Conservation (phyloP, 2,329 filamentous ascomycete species). For the Stagonosporopsis cucurbitacearum region DNA sequence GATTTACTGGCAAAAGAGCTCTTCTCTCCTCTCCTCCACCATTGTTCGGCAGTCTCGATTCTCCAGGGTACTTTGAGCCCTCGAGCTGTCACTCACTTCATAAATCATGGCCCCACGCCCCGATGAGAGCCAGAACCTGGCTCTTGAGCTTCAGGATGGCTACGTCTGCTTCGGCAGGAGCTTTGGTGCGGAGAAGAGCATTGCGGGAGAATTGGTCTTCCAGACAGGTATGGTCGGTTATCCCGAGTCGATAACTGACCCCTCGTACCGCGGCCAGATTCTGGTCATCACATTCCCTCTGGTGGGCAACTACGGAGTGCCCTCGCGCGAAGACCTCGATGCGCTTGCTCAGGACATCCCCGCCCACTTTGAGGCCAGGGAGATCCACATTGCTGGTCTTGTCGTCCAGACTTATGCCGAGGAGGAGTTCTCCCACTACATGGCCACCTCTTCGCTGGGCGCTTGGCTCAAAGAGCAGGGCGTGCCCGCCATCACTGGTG, state of each 20-base stretch:
- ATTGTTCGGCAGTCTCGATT: slow-evolving; percentile 44
- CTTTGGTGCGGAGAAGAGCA: slow-evolving; percentile 94
- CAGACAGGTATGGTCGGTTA: slow-evolving; percentile 99
- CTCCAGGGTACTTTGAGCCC: slow-evolving; percentile 40
- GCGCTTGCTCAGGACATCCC: slow-evolving; percentile 84
- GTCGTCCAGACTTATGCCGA: slow-evolving; percentile 91
- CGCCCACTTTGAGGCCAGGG: slow-evolving; percentile 87
- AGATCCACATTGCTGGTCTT: slow-evolving; percentile 94
- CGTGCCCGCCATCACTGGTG: slow-evolving; percentile 90
- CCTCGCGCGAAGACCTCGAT: slow-evolving; percentile 83
- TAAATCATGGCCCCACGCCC: slow-evolving; percentile 41
- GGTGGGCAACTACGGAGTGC: slow-evolving; percentile 97
- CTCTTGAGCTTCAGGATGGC: slow-evolving; percentile 92
- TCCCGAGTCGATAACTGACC: slow-evolving; percentile 89
- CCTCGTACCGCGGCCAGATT: slow-evolving; percentile 90
- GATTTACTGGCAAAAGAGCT: slow-evolving; percentile 10
- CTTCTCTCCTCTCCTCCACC: slow-evolving; percentile 31
- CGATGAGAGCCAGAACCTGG: slow-evolving; percentile 66
- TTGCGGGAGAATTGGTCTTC: slow-evolving; percentile 97
- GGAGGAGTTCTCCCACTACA: slow-evolving; percentile 93
- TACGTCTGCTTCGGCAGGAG: slow-evolving; percentile 91
- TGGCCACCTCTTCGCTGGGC: slow-evolving; percentile 88
- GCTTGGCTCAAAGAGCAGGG: slow-evolving; percentile 96
- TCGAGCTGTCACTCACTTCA: slow-evolving; percentile 41
- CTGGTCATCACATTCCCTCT: slow-evolving; percentile 95